phyloP scores from a whole-genome alignment of 495 filamentous ascomycete genomes.

The Aspergillus conjunctus region DNA sequence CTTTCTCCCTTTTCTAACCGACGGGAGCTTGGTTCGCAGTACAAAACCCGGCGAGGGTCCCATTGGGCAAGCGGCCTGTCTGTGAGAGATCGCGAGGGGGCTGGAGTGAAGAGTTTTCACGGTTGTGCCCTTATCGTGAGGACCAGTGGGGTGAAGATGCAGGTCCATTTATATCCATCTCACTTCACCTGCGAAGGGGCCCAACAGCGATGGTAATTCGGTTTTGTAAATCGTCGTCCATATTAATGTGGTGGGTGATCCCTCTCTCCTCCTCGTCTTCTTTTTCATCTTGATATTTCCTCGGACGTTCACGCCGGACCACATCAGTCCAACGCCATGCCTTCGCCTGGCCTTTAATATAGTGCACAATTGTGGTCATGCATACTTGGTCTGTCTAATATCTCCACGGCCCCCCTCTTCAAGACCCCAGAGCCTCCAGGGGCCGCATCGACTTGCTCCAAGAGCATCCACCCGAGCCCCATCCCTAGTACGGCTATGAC shows the following conservation, averaged over 20 bases:
- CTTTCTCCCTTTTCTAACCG: not conserved
- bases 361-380: constrained; percentile 8
- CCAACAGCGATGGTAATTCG: not conserved
- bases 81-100: constrained; percentile 9
- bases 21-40: not conserved
- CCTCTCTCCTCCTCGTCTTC: not conserved
- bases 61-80: constrained; percentile 10
- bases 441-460: constrained; percentile 3
- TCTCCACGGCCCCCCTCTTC: constrained; percentile 20
- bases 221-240: not conserved
- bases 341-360: constrained; percentile 9
- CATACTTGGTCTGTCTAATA: constrained; percentile 16
- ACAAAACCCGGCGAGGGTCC: constrained; percentile 20
- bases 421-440: not conserved
- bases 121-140: constrained; percentile 4
- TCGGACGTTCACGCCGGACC: constrained; percentile 7
- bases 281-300: constrained; percentile 2
- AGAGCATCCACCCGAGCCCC: constrained; percentile 1
- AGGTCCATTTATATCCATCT: constrained; percentile 16
- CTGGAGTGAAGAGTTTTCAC: constrained; percentile 7
- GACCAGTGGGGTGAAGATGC: constrained; percentile 1
- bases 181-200: constrained; percentile 3
- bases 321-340: constrained; percentile 9
- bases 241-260: not conserved
- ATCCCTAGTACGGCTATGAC: not conserved